phyloP scores from a whole-genome alignment of 2,329 filamentous ascomycete genomes.

The Sporothrix dimorphospora region DNA sequence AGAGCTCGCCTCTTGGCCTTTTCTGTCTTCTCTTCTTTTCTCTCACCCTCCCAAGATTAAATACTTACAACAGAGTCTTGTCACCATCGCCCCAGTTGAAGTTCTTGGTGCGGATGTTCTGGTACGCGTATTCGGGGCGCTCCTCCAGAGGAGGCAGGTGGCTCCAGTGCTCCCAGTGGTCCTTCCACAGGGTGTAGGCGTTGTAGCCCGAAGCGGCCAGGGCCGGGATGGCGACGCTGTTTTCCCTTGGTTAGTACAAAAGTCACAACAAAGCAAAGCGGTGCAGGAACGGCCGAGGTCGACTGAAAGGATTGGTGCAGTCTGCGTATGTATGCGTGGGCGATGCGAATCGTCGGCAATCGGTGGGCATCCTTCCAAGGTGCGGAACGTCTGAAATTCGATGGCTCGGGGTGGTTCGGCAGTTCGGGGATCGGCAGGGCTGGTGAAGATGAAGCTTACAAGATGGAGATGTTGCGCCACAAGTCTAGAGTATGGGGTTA shows the following conservation, averaged over 20 bases:
- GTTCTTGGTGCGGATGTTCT: conserved; percentile 98
- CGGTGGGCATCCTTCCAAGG: not conserved
- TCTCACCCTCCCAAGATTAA: not conserved
- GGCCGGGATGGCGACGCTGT: conserved; percentile 73
- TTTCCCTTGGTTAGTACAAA: conserved; percentile 24
- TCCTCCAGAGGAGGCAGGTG: conserved; percentile 89
- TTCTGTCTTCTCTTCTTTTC: not conserved
- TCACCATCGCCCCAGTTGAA: conserved; percentile 94
- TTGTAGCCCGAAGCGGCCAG: conserved; percentile 75
- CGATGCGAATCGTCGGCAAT: not conserved
- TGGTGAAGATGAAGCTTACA: conserved; percentile 63
- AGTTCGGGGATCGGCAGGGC: not conserved
- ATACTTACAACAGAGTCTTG: conserved; percentile 57
- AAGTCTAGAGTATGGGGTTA: conserved; percentile 65
- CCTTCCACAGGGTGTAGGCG: conserved; percentile 87
- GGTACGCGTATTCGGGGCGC: conserved; percentile 90
- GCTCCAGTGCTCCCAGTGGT: conserved; percentile 95
- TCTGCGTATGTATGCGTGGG: not conserved
- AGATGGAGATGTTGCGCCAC: conserved; percentile 95
- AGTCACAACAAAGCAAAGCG: not conserved
- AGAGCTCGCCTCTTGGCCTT: not conserved
- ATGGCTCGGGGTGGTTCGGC: not conserved
- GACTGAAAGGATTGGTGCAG: not conserved
- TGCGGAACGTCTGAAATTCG: not conserved
- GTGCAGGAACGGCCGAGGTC: not conserved